A percentile compares a stretch with the other conserved stretches of the same genome.
phyloP scores from a whole-genome alignment of 139 green algal genomes.

The Chlorella sp. region DNA sequence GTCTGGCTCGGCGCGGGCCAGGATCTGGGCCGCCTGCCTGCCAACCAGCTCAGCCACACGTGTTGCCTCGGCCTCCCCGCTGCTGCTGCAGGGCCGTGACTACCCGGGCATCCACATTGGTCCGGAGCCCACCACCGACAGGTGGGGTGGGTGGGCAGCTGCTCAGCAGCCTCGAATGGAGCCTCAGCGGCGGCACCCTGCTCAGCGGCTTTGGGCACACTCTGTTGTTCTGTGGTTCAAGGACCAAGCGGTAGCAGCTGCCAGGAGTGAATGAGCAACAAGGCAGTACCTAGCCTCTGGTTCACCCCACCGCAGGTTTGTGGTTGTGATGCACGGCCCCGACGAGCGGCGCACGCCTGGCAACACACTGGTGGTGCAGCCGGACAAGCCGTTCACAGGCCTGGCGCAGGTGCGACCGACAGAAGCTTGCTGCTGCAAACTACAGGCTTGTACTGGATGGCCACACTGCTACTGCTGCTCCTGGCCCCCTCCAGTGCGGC shows the following conservation, averaged over 20 bases:
- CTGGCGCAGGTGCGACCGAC: background rate
- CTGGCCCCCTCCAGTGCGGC: too few species aligned
- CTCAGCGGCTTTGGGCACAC: background rate
- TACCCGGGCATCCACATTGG: slow-evolving; percentile 97
- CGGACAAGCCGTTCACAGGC: slow-evolving; percentile 83
- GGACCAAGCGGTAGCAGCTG: too few species aligned
- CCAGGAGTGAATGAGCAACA: too few species aligned
- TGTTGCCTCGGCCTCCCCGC: too few species aligned
- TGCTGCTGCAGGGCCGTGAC: slow-evolving; percentile 62
- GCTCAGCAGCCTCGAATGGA: background rate
- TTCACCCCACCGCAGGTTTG: slow-evolving; percentile 87
- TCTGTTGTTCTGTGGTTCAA: too few species aligned
- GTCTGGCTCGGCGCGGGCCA: too few species aligned
- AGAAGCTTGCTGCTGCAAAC: too few species aligned
- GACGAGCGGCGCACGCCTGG: slow-evolving; percentile 89
- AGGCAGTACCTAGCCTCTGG: too few species aligned
- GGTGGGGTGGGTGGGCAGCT: background rate
- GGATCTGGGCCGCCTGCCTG: too few species aligned
- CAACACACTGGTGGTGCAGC: slow-evolving; percentile 97
- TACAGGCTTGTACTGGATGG: too few species aligned
- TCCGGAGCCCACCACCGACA: slow-evolving; percentile 97
- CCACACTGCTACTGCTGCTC: background rate
- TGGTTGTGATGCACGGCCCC: slow-evolving; percentile 86
- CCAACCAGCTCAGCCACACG: too few species aligned
- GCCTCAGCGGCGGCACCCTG: background rate